phyloP scores from a whole-genome alignment of 768 basidiomycete species.

The Pleurotus citrinopileatus region DNA sequence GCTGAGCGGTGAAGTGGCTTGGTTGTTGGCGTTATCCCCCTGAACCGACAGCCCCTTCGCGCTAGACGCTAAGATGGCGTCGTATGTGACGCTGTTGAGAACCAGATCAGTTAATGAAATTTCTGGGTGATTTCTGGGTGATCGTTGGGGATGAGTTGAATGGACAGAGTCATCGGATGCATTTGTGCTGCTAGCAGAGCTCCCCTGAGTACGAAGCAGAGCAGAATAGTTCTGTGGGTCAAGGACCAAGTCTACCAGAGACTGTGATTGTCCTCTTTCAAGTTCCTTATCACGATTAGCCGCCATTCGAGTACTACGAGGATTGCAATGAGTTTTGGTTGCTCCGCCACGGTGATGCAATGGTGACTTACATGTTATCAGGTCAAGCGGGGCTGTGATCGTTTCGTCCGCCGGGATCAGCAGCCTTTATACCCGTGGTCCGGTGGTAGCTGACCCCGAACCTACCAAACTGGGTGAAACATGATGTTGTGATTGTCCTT shows the following conservation, averaged over 20 bases:
- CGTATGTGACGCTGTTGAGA: conserved; percentile 21
- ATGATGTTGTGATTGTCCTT: too few species aligned
- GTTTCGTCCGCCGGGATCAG: too few species aligned
- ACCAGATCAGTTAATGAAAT: conserved; percentile 18
- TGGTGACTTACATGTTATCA: too few species aligned
- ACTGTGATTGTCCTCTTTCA: background rate
- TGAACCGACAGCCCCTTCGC: conserved; percentile 14
- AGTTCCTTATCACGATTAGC: background rate
- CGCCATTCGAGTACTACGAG: too few species aligned
- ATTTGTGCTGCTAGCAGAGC: background rate
- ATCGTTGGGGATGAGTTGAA: background rate
- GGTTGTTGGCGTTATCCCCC: background rate
- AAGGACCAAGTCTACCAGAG: conserved; percentile 15
- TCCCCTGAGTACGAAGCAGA: background rate
- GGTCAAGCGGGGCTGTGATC: too few species aligned
- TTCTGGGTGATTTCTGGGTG: conserved; percentile 1
- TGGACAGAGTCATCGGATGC: background rate
- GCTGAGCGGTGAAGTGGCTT: background rate
- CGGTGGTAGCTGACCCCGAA: too few species aligned
- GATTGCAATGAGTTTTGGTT: background rate
- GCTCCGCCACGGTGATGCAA: too few species aligned
- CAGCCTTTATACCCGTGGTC: too few species aligned
- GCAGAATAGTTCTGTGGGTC: conserved; percentile 11
- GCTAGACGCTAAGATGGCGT: conserved; percentile 20
- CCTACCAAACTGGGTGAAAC: too few species aligned